These are phyloP conservation scores for Ophiocordyceps robertsii DNA, from an alignment of 2,329 filamentous ascomycete species.

Conservation along the genomic window DNA sequence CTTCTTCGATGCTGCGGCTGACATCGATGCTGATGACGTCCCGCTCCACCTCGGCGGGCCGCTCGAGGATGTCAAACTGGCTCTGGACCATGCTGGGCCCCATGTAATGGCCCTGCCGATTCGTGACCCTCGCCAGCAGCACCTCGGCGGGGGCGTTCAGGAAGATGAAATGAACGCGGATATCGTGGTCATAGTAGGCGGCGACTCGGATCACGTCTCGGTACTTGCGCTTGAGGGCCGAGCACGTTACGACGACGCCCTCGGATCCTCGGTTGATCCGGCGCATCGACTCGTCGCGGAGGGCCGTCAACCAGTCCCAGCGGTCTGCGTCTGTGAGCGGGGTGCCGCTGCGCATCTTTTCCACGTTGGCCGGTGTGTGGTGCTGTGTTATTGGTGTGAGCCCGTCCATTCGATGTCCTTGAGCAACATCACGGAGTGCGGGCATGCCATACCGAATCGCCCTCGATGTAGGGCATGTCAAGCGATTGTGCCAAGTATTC, in stretches of 20 bases:
- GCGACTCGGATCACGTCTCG: slow-evolving; percentile 80
- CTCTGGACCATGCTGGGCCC: slow-evolving; percentile 89
- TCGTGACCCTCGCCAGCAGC: slow-evolving; percentile 60
- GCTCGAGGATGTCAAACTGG: slow-evolving; percentile 80
- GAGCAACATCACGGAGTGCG: neutral
- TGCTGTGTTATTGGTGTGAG: slow-evolving; percentile 33
- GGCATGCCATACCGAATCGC: slow-evolving; percentile 48
- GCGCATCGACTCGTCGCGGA: slow-evolving; percentile 54
- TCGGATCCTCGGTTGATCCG: slow-evolving; percentile 41
- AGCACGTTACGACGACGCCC: slow-evolving; percentile 92
- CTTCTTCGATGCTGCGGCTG: slow-evolving; percentile 40
- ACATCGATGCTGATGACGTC: slow-evolving; percentile 65
- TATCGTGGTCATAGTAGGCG: slow-evolving; percentile 57
- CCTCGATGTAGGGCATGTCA: slow-evolving; percentile 59
- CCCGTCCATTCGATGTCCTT: neutral
- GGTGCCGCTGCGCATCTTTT: slow-evolving; percentile 78
- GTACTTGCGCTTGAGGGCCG: slow-evolving; percentile 92
- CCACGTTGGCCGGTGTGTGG: slow-evolving; percentile 64
- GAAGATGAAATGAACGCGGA: slow-evolving; percentile 88
- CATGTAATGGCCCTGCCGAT: slow-evolving; percentile 83
- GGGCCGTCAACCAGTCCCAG: slow-evolving; percentile 87
- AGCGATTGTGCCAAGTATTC: slow-evolving; percentile 49
- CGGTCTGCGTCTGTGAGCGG: slow-evolving; percentile 86
- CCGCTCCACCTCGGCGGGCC: slow-evolving; percentile 54
- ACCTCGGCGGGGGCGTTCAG: slow-evolving; percentile 65